Evolutionary conservation across 2,329 filamentous ascomycete species (phyloP), one percentile per base, ranked within the genome.

Genomic region (Xylariaceae sp.): DNA sequence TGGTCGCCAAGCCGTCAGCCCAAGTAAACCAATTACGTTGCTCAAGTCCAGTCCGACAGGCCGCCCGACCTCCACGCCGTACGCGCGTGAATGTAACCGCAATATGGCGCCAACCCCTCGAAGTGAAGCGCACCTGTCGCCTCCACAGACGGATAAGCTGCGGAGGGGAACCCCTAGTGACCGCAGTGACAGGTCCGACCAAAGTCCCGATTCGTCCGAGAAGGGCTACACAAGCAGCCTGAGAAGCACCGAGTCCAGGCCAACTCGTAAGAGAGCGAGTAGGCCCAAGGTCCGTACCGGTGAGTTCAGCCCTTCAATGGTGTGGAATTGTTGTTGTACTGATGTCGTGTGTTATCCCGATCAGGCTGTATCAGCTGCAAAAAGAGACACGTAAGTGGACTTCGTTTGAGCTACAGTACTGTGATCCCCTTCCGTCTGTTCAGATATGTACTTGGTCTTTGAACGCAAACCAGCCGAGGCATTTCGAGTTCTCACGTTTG

Each of bases 281-380:
- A 54, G 48, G 38, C 53, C 53, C 34, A 56, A 56, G 36, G 53
- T 56, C 34, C 47, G 51, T 33, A 56, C 53, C 45, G 53, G 53
- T 54, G 49, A 45, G 40, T n/a, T 33, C 15, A 24, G 28, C 4
- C n/a, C 17, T 33, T 32, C 24, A n/a, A n/a, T n/a, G n/a, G n/a
- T n/a, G n/a, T n/a, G n/a, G n/a, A n/a, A n/a, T n/a, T n/a, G 6
- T 26, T 11, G 19, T 35, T 18, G 15, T 38, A 29, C 46, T 35
- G 41, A 16, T 43, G 17, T 30, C 16, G 12, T 41, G 34, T 19
- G 35, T 36, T 32, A 16, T 19, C 13, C 39, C n/a, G 37, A 22
- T 37, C 26, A 49, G 44, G 52, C 29, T 54, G 52, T 39, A 54
- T 54, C 30, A 54, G 45, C 41, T 56, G 53, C 29, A 56, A 56